A percentile compares a stretch with the other conserved stretches of the same genome.
These are phyloP conservation scores for Quercus variabilis DNA, from an alignment of 306 rosid genomes.

Conservation along the genomic window DNA sequence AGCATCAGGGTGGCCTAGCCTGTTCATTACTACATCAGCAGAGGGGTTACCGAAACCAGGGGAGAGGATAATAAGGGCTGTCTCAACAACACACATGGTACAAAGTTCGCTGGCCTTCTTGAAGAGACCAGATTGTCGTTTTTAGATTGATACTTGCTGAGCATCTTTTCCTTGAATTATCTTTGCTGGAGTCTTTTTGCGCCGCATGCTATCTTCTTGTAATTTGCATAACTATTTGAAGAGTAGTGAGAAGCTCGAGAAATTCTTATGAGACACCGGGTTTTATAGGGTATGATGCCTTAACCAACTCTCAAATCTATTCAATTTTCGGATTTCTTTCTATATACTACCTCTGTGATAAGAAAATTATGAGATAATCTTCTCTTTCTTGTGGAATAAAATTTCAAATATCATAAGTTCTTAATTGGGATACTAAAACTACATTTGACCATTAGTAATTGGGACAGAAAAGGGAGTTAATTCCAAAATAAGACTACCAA, in stretches of 20 bases:
- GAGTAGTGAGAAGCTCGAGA: neutral
- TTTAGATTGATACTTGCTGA: neutral
- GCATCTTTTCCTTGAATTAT: neutral
- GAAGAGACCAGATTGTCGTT: slow-evolving; percentile 6
- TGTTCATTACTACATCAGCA: neutral
- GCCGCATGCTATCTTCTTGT: neutral
- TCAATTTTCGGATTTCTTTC: neutral
- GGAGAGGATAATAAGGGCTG: slow-evolving; percentile 8
- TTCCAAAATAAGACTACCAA: neutral
- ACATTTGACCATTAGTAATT: neutral
- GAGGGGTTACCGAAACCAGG: neutral
- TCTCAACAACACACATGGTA: neutral
- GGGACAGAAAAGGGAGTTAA: neutral
- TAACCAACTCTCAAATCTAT: neutral
- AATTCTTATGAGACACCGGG: neutral
- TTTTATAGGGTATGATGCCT: slow-evolving; percentile 3
- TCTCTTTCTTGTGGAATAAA: neutral
- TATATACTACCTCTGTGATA: neutral
- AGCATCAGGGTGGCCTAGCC: neutral
- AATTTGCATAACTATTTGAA: neutral
- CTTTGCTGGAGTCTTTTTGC: neutral
- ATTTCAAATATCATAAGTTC: neutral
- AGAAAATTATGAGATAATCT: neutral
- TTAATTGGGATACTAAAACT: neutral
- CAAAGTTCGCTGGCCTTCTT: slow-evolving; percentile 15